Evolutionary conservation across 768 basidiomycete genomes (phyloP).

Genomic region (Boletus rubescentipes): DNA sequence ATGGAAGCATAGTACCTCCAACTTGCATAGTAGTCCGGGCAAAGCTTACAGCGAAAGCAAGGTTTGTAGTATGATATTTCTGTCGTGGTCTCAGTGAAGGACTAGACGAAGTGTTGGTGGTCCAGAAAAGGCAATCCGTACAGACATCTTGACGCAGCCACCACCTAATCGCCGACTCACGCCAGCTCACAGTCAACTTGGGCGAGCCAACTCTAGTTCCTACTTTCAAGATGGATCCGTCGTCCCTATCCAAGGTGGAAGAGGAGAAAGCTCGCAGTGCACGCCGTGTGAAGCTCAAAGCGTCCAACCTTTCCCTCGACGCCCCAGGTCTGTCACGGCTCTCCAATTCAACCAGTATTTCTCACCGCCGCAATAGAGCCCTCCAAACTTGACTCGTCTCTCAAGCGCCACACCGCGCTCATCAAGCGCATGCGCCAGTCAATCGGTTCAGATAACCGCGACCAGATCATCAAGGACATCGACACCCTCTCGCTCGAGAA

Average conservation of each 20-base stretch:
- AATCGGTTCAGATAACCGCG: slow-evolving; percentile 75
- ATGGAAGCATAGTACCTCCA: no score
- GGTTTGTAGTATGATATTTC: neutral
- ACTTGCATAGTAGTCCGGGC: neutral
- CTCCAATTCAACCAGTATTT: neutral
- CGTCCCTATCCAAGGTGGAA: slow-evolving; percentile 38
- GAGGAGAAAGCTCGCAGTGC: slow-evolving; percentile 52
- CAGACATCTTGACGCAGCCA: slow-evolving; percentile 8
- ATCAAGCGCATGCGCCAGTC: slow-evolving; percentile 92
- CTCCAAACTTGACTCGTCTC: slow-evolving; percentile 84
- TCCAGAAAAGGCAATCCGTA: slow-evolving; percentile 17
- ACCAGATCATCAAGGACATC: slow-evolving; percentile 90
- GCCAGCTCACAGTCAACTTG: neutral
- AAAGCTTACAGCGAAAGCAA: neutral
- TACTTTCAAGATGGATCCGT: slow-evolving; percentile 20
- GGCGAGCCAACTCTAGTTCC: neutral
- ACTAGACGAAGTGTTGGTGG: neutral
- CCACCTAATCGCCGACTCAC: slow-evolving; percentile 11
- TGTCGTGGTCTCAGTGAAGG: no score
- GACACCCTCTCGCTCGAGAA: slow-evolving; percentile 89
- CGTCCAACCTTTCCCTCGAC: slow-evolving; percentile 49
- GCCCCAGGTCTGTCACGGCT: slow-evolving; percentile 43
- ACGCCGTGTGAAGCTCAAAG: slow-evolving; percentile 59
- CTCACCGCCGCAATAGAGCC: slow-evolving; percentile 46
- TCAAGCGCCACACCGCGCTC: slow-evolving; percentile 94